Conservation (phyloP, 1,284 basidiomycete genomes). For the Athelia sp. region DNA sequence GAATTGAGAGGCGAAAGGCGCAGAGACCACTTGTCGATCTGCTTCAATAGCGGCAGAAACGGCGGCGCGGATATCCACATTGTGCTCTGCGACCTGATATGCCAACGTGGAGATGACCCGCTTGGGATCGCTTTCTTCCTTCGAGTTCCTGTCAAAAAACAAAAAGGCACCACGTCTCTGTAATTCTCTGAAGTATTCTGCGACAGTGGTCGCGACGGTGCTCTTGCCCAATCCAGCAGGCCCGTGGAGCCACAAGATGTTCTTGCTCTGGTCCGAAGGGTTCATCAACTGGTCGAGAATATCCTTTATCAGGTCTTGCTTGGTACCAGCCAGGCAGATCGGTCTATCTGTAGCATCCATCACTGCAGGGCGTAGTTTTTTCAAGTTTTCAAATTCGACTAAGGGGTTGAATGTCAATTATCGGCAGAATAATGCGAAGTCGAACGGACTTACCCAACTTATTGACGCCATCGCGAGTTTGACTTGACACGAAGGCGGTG, state of each 20-base stretch:
- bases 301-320: not conserved
- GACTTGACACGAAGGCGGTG: not conserved
- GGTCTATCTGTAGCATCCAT: constrained; percentile 3
- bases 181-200: not conserved
- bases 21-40: not conserved
- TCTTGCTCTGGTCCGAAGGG: not conserved
- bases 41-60: not conserved
- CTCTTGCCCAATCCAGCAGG: not conserved
- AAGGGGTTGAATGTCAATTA: not conserved
- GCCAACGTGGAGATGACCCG: not conserved
- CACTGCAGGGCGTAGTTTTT: not conserved
- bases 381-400: not conserved
- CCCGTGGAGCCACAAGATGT: not conserved
- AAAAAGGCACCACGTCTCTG: not conserved
- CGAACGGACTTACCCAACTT: not conserved
- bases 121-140: not conserved
- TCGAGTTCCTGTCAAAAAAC: not conserved
- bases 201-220: not conserved
- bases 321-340: constrained; percentile 4
- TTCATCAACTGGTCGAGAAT: not conserved
- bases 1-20: not conserved
- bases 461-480: not conserved
- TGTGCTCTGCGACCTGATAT: not conserved
- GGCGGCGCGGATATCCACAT: not conserved
- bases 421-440: not conserved